phyloP scores from a whole-genome alignment of 23 red algal species.

The Gracilariopsis chorda region DNA sequence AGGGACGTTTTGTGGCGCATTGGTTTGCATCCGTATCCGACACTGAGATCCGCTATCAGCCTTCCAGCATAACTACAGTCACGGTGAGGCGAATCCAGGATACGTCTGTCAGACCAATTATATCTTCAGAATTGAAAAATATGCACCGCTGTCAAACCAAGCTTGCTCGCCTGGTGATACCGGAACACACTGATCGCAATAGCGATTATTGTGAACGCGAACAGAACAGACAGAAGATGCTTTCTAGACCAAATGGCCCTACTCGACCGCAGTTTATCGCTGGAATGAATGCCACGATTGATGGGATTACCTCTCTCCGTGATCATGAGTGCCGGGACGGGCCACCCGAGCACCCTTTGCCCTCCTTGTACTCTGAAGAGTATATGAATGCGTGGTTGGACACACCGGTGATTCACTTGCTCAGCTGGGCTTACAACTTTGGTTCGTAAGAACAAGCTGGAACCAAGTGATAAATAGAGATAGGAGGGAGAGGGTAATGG shows the following conservation, averaged over 20 bases:
- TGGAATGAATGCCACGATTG: neutral
- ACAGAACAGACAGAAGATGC: neutral
- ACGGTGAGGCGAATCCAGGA: neutral
- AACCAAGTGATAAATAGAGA: too few species aligned
- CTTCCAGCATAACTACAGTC: constrained; percentile 1
- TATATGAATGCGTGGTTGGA: neutral
- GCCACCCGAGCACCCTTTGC: neutral
- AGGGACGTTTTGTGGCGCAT: neutral
- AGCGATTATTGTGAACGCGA: neutral
- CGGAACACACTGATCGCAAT: neutral
- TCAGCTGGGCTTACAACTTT: neutral
- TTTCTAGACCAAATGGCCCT: neutral
- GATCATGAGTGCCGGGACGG: neutral
- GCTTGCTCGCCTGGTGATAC: neutral
- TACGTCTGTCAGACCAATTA: neutral
- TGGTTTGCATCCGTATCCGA: neutral
- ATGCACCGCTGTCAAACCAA: neutral
- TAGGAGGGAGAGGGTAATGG: too few species aligned
- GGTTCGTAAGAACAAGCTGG: too few species aligned
- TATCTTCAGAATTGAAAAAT: neutral
- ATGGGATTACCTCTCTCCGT: neutral
- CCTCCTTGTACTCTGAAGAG: neutral
- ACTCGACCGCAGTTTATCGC: neutral
- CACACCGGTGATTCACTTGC: neutral
- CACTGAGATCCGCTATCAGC: neutral